These are phyloP conservation scores for Exophiala alcalophila DNA, from an alignment of 2,329 filamentous ascomycete species.

Conservation along the genomic window DNA sequence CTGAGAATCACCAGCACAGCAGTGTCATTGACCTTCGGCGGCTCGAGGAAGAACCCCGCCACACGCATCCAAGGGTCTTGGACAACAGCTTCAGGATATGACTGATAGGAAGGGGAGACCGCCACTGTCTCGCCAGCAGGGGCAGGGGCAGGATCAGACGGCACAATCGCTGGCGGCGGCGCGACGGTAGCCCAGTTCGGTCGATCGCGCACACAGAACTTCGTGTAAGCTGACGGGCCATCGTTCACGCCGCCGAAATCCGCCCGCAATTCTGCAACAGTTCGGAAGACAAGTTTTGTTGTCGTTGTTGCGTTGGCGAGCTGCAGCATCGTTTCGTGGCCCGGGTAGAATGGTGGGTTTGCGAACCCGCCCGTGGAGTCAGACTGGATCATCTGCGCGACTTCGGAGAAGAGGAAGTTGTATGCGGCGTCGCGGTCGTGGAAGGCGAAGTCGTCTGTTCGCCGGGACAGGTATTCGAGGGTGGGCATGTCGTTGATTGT, in stretches of 20 bases:
- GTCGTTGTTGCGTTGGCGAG: conserved; percentile 36
- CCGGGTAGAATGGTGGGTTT: conserved; percentile 28
- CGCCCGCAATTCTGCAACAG: conserved; percentile 21
- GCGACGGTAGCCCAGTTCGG: neutral
- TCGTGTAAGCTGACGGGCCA: neutral
- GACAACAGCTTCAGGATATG: conserved; percentile 40
- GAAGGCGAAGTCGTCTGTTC: conserved; percentile 1
- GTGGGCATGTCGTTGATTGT: conserved; percentile 13
- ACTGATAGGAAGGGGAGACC: conserved; percentile 26
- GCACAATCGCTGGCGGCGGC: too few species aligned
- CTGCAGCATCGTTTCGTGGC: conserved; percentile 27
- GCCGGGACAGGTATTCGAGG: neutral
- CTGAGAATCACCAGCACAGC: conserved; percentile 45
- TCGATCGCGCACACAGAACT: neutral
- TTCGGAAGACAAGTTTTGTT: conserved; percentile 24
- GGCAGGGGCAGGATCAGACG: conserved; percentile 11
- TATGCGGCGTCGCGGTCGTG: conserved; percentile 34
- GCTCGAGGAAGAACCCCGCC: conserved; percentile 46
- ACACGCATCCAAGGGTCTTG: conserved; percentile 36
- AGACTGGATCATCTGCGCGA: conserved; percentile 13
- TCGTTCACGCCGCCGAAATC: conserved; percentile 37
- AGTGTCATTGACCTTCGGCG: conserved; percentile 41
- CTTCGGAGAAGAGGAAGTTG: conserved; percentile 33
- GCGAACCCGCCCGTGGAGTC: conserved; percentile 18
- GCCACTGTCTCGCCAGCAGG: conserved; percentile 16